A percentile compares a stretch with the other conserved stretches of the same genome.
These are phyloP conservation scores for Serendipita indica DNA, from an alignment of 768 basidiomycete genomes.

Conservation along the genomic window DNA sequence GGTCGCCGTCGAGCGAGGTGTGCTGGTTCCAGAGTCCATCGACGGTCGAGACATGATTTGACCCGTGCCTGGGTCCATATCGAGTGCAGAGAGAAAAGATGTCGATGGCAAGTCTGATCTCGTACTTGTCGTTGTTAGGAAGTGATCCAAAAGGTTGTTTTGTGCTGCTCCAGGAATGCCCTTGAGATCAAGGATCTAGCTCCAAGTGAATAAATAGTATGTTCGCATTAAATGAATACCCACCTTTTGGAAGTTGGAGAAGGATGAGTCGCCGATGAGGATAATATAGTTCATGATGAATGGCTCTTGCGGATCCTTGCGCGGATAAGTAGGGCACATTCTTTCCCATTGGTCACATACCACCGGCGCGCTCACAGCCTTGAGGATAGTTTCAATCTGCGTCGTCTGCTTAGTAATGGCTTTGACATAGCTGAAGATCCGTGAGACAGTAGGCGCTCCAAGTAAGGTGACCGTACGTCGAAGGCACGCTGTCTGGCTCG, in stretches of 20 bases:
- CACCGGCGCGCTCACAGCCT: slow-evolving; percentile 87
- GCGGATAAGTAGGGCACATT: background rate
- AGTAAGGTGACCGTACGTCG: slow-evolving; percentile 17
- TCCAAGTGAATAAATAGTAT: background rate
- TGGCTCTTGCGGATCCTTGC: slow-evolving; percentile 87
- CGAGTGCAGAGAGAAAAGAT: slow-evolving; percentile 84
- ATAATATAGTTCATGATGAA: slow-evolving; percentile 94
- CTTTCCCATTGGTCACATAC: slow-evolving; percentile 31
- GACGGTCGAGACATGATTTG: slow-evolving; percentile 43
- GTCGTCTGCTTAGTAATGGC: slow-evolving; percentile 68
- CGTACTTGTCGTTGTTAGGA: slow-evolving; percentile 85
- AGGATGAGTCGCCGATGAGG: slow-evolving; percentile 85
- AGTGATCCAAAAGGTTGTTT: slow-evolving; percentile 79
- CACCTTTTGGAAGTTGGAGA: slow-evolving; percentile 97
- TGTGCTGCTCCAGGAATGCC: slow-evolving; percentile 78
- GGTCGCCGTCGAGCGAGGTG: slow-evolving; percentile 48
- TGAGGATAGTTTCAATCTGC: slow-evolving; percentile 79
- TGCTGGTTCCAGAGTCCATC: slow-evolving; percentile 26
- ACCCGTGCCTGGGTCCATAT: slow-evolving; percentile 76
- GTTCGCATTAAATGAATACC: slow-evolving; percentile 9
- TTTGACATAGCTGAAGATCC: slow-evolving; percentile 51
- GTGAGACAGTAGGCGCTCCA: slow-evolving; percentile 11
- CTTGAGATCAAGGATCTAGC: slow-evolving; percentile 83
- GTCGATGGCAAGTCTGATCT: slow-evolving; percentile 76
- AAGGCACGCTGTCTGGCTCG: slow-evolving; percentile 15